Conservation (phyloP, 371 early-diverging fungal species). For the Saksenaea vasiformis region DNA sequence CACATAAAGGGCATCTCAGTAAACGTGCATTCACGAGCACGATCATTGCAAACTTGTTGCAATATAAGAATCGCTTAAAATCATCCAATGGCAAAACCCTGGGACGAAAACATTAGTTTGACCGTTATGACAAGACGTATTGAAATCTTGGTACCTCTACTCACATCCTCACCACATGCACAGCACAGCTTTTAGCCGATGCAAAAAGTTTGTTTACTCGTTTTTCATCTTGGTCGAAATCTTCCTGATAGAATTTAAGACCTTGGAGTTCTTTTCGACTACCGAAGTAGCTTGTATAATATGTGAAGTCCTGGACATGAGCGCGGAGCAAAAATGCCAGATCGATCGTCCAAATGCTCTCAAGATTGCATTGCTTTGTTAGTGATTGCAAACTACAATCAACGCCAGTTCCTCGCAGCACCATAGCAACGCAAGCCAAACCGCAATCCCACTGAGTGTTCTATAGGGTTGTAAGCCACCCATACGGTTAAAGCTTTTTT, state of each 20-base stretch:
- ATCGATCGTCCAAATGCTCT: constrained; percentile 84
- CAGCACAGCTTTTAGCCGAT: constrained; percentile 59
- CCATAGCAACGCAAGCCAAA: constrained; percentile 77
- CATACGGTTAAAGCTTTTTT: not conserved
- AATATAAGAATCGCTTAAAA: constrained; percentile 74
- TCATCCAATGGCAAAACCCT: constrained; percentile 71
- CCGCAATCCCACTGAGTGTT: constrained; percentile 79
- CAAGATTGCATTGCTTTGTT: constrained; percentile 41
- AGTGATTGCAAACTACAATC: constrained; percentile 41
- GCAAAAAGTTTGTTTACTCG: constrained; percentile 74
- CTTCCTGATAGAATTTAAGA: constrained; percentile 68
- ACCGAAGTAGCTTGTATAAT: constrained; percentile 80
- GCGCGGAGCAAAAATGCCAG: constrained; percentile 69
- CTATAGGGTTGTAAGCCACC: constrained; percentile 9
- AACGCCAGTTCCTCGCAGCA: constrained; percentile 57
- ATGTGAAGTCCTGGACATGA: constrained; percentile 75
- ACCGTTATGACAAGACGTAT: not conserved
- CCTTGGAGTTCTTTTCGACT: constrained; percentile 67
- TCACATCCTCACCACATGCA: constrained; percentile 71
- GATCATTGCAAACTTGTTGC: constrained; percentile 67
- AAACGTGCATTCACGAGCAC: constrained; percentile 68
- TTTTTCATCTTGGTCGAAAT: constrained; percentile 64
- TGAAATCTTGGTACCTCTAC: not conserved
- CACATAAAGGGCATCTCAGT: constrained; percentile 60
- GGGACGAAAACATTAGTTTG: not conserved